These are phyloP conservation scores for Didymosphaeria variabile DNA, from an alignment of 2,329 filamentous ascomycete species.

Conservation along the genomic window DNA sequence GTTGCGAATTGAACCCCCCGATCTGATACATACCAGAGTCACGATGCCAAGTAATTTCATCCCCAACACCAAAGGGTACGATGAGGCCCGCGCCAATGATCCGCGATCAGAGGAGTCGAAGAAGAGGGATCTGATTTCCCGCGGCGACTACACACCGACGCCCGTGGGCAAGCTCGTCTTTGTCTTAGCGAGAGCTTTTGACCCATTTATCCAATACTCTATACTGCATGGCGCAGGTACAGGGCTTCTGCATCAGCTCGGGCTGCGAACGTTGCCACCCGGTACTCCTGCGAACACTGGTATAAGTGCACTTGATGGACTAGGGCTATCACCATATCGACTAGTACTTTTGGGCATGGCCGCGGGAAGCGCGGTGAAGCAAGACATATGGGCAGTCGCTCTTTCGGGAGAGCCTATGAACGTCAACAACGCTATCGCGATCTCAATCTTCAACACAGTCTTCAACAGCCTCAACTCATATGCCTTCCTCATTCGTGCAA, in stretches of 20 bases:
- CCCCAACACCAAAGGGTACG: slow-evolving; percentile 10
- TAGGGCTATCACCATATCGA: slow-evolving; percentile 61
- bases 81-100: slow-evolving; percentile 29
- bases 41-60: slow-evolving; percentile 6
- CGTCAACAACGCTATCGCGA: slow-evolving; percentile 51
- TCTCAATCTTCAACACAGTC: slow-evolving; percentile 63
- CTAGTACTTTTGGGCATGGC: slow-evolving; percentile 64
- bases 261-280: slow-evolving; percentile 55
- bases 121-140: slow-evolving; percentile 49
- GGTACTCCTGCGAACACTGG: slow-evolving; percentile 53
- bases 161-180: slow-evolving; percentile 53
- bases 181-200: slow-evolving; percentile 57
- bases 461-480: slow-evolving; percentile 66
- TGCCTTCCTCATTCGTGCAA: slow-evolving; percentile 60
- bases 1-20: too few relatives aligned
- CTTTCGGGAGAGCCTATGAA: slow-evolving; percentile 63
- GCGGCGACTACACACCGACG: slow-evolving; percentile 53
- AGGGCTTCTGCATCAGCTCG: slow-evolving; percentile 56
- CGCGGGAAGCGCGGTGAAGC: slow-evolving; percentile 62
- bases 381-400: slow-evolving; percentile 62
- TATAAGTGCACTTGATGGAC: slow-evolving; percentile 50
- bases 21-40: background rate
- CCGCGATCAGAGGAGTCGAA: slow-evolving; percentile 42
- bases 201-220: slow-evolving; percentile 59
- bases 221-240: slow-evolving; percentile 57